Base-by-base conservation (phyloP, 345 rosid genomes). In the Eucalyptus tenuipes region DNA sequence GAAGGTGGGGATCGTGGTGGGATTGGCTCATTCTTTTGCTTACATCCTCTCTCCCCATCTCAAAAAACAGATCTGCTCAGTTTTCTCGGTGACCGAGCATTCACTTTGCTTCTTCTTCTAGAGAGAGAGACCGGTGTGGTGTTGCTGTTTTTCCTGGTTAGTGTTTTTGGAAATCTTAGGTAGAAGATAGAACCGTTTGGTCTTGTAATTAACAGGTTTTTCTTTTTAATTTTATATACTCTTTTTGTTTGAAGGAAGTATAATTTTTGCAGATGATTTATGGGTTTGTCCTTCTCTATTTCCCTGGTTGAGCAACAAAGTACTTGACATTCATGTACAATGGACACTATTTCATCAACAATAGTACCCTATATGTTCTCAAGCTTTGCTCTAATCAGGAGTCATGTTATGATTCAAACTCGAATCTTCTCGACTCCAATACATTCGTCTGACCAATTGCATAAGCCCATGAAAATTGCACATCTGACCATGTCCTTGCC, bases 1-100 rank as follows among this genome's bases (percentile, higher is more conserved):
- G 90, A 96, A 93, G 93, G 90, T 94, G 93, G 97, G 92, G 8
- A 95, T 96, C 47, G 90, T 94, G 57, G 89, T 94, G 85, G 95
- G 94, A 15, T 80, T 96, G 88, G 96, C 94, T 86, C 92, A 92
- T 85, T 89, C 95, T 55, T 87, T 96, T 79, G 95, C 95, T 89
- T 95, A 97, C 10, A 90, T 95, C 88, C 94, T 95, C 90, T 89
- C 91, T 50, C 88, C 13, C 22, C 22, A 49, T 33, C 5, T 15
- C 49, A 14, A 88, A 87, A 24, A 82, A 47, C 10, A 64, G 53
- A 64, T 18, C 24, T 33, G 44, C 42, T 17, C 11, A 17, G 24
- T 33, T 31, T 0, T 68, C 80, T 15, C 44, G 20, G 42, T 64
- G 71, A 59, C 66, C 66, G 31, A 11, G 66, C 15, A 59, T 59